Conservation (phyloP, 805 yeast species). For the Ogataea ganodermae region DNA sequence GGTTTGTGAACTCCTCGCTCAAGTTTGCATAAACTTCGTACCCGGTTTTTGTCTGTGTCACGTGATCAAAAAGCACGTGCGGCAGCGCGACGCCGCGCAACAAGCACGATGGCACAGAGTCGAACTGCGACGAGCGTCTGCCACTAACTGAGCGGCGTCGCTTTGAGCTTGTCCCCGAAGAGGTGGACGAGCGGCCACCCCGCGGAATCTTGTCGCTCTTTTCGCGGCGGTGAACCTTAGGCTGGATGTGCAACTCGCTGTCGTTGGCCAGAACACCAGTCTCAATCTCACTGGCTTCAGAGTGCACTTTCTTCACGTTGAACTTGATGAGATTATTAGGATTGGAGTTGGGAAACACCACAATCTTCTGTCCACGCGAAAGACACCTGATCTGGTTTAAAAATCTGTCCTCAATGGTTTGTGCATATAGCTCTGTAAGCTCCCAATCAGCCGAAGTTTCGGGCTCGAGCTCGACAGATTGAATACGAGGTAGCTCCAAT, state of each 20-base stretch:
- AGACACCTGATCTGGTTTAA: constrained; percentile 82
- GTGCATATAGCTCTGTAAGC: constrained; percentile 79
- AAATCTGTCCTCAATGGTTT: constrained; percentile 68
- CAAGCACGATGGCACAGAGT: constrained; percentile 40
- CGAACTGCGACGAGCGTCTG: constrained; percentile 33
- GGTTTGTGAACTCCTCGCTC: constrained; percentile 34
- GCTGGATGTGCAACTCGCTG: constrained; percentile 58
- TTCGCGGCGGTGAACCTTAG: constrained; percentile 44
- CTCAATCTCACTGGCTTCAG: constrained; percentile 21
- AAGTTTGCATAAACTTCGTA: constrained; percentile 50
- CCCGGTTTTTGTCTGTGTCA: neutral
- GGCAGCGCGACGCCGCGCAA: constrained; percentile 61
- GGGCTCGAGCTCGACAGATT: constrained; percentile 77
- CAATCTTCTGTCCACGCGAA: constrained; percentile 54
- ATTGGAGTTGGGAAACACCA: constrained; percentile 70
- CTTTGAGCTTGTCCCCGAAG: constrained; percentile 22
- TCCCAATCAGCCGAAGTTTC: constrained; percentile 85
- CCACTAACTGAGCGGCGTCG: constrained; percentile 33
- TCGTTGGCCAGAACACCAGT: constrained; percentile 46
- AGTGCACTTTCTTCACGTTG: constrained; percentile 47
- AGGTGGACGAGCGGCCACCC: constrained; percentile 7
- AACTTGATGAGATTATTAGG: constrained; percentile 61
- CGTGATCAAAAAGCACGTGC: constrained; percentile 39
- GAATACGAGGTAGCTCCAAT: constrained; percentile 52
- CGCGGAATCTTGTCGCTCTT: neutral